Evolutionary conservation across 257 asterid species (phyloP).

Genomic region (Plantago elongata): DNA sequence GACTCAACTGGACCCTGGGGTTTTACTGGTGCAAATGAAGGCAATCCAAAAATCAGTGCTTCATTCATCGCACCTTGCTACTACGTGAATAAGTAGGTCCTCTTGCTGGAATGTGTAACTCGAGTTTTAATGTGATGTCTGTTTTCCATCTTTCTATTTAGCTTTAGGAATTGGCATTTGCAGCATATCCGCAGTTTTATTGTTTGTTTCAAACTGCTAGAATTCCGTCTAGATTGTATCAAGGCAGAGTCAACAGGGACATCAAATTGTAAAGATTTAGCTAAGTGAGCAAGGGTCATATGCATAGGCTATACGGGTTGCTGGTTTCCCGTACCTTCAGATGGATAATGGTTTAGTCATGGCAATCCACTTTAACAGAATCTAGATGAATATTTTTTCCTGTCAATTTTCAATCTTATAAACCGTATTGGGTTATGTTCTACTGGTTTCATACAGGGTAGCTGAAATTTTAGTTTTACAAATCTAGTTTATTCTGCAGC

Average conservation of each 20-base stretch:
- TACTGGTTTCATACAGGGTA: not conserved
- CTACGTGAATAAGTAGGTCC: conserved; percentile 73
- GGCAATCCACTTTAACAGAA: no score
- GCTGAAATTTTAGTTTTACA: not conserved
- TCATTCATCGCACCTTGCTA: conserved; percentile 93
- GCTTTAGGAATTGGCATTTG: not conserved
- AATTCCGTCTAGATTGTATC: no score
- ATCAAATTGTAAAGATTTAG: no score
- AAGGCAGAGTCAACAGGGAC: no score
- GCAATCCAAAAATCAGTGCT: conserved; percentile 74
- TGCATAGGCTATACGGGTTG: no score
- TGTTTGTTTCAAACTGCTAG: no score
- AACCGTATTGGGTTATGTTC: not conserved
- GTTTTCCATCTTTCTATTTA: not conserved
- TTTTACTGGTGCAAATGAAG: conserved; percentile 80
- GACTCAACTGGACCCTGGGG: conserved; percentile 86
- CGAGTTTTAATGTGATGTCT: not conserved
- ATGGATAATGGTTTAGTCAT: no score
- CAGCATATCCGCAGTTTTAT: not conserved
- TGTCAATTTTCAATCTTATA: not conserved
- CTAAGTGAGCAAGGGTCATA: no score
- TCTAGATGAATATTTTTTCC: not conserved
- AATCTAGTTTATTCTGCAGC: not conserved
- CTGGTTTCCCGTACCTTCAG: no score
- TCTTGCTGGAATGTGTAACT: conserved; percentile 3